Base-by-base conservation (phyloP, 208 protist species). In the Leishmania turanica region DNA sequence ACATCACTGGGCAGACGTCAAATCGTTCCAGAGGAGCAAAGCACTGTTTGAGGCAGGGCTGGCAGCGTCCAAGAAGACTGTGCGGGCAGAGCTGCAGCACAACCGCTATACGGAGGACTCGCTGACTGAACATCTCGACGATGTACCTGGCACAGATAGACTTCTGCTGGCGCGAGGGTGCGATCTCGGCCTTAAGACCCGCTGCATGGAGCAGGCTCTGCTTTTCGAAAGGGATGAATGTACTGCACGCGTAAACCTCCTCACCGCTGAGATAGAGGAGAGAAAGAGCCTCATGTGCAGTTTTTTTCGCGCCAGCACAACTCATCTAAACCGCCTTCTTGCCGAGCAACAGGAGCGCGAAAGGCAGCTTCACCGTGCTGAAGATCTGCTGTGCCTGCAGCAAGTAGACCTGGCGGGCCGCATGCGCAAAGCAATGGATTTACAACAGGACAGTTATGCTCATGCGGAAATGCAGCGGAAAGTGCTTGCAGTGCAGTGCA, bases 341-440 rank as follows among this genome's bases (percentile, higher is more conserved):
- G 49, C 51, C 11, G 24, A 77, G 37, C 60, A 68, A 27, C 21
- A 19, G 40, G 24, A 79, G 47, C 60, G 58, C n/a, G 64, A 79
- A 45, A 37, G 0, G 21, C 62, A 69, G 24, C 64, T 85, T 11
- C 5, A 37, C n/a, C 49, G 40, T 27, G 75, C 70, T 34, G 75
- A 79, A 3, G 82, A 85, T 40, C 82, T 85, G 3, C 45, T 85
- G 64, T 62, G 42, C 24, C 45, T 85, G 17, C 77, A 82, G 51
- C 37, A 85, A 53, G 62, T 81, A 49, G 77, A 82, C 49, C 74
- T 81, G n/a, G 75, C 77, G 11, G n/a, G 49, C 1, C 74, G 77
- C 40, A 45, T 75, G 15, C 77, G 73, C 49, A 85, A 82, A n/a
- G 77, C 75, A 49, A 66, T 8, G 53, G 82, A 85, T 71, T 66